Base-by-base conservation (phyloP, 2,329 filamentous ascomycete species). In the Aspergillus sp. region DNA sequence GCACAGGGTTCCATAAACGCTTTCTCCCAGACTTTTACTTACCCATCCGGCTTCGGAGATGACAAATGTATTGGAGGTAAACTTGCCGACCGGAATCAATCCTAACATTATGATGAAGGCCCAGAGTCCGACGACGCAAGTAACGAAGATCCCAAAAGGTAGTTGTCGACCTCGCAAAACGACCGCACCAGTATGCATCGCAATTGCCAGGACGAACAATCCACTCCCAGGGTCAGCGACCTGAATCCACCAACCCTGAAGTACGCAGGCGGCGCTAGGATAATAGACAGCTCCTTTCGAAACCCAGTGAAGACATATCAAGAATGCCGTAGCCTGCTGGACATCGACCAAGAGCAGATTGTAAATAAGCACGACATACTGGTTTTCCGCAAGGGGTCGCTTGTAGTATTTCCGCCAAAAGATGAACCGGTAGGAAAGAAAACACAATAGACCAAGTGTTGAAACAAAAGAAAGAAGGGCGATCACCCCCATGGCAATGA, bases 161-260 rank as follows among this genome's bases (percentile, higher is more conserved):
- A 82, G 59, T 60, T 80, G 78, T 53, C 78, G 77, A n/a, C 80
- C 80, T 61, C 76, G 77, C 5, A 82, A 70, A 1, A 84, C 77
- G 16, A 79, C 76, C 45, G 79, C 65, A 69, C 78, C 80, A 0
- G 82, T 84, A 60, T 84, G 81, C n/a, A 83, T 65, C 3, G 81
- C 82, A 66, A 84, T 84, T 6, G 80, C 77, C 22, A 84, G 66
- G 45, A 84, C 77, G 64, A 84, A 82, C 62, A 84, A 70, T 4
- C 81, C 80, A 65, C 80, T 80, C 12, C 80, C 75, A 24, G 83
- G 75, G 63, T 84, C 81, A 7, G 79, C 82, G 29, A 80, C 77
- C 55, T 83, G 80, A 22, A 84, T 69, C 62, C 82, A 80, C 78
- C 80, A 82, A 4, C 76, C 82, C 64, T 84, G 82, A 9, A 80